Percentiles rank a stretch among this genome's conserved stretches.
phyloP scores from a whole-genome alignment of 306 rosid species.

The Corylus heterophylla region DNA sequence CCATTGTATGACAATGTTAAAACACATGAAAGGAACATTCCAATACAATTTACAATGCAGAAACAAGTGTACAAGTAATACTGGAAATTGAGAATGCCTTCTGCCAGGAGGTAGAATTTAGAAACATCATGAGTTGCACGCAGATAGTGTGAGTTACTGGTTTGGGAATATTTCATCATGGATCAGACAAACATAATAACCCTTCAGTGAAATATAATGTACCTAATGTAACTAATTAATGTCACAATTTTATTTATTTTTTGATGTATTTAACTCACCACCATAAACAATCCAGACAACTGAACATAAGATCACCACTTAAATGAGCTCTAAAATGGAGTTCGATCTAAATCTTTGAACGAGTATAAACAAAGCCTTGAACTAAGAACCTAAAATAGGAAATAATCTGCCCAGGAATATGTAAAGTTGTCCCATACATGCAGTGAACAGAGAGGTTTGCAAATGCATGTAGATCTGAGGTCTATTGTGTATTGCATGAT shows the following conservation, averaged over 20 bases:
- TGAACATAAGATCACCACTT: not conserved
- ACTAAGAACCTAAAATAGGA: not conserved
- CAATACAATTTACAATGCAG: slow-evolving; percentile 12
- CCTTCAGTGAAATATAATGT: not conserved
- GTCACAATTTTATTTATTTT: too few relatives aligned
- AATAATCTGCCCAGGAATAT: not conserved
- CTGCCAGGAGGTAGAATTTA: not conserved
- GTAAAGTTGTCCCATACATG: slow-evolving; percentile 1
- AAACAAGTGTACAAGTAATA: not conserved
- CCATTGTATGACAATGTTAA: slow-evolving; percentile 19
- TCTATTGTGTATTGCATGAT: not conserved
- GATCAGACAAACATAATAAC: not conserved
- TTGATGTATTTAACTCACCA: too few relatives aligned
- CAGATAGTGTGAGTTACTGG: too few relatives aligned
- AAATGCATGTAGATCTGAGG: not conserved
- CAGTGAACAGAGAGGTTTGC: not conserved
- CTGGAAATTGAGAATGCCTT: not conserved
- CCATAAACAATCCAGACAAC: not conserved
- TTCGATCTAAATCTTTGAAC: not conserved
- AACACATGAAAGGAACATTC: slow-evolving; percentile 11
- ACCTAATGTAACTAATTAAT: too few relatives aligned
- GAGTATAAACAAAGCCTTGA: not conserved
- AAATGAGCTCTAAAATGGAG: not conserved
- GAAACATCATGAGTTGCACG: not conserved
- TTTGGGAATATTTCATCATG: too few relatives aligned